Evolutionary conservation across 768 basidiomycete genomes (phyloP).

Genomic region (Boletus vermiculosoides): DNA sequence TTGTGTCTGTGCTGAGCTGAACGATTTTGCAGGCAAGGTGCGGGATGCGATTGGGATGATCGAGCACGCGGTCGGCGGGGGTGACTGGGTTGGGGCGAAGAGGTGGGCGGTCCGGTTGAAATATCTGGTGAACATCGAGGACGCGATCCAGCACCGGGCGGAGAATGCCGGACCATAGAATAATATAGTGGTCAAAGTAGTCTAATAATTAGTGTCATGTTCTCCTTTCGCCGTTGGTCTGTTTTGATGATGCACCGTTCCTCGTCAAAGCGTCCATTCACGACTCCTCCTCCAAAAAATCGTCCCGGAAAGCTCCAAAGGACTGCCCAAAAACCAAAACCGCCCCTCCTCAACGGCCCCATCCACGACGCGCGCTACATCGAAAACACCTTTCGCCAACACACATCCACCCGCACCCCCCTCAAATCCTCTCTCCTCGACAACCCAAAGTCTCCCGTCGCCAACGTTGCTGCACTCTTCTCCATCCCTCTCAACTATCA

Average conservation of each 20-base stretch:
- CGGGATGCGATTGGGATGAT: constrained; percentile 45
- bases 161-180: constrained; percentile 19
- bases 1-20: not conserved
- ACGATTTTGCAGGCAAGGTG: constrained; percentile 49
- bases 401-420: constrained; percentile 1
- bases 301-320: not conserved
- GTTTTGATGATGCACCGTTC: constrained; percentile 1
- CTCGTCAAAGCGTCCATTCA: constrained; percentile 15
- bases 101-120: constrained; percentile 63
- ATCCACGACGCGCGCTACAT: constrained; percentile 39
- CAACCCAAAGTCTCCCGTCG: constrained; percentile 54
- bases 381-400: constrained; percentile 23
- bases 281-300: not conserved
- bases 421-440: constrained; percentile 33
- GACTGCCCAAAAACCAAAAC: not conserved
- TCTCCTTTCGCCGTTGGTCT: not conserved
- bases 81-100: constrained; percentile 60
- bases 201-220: too few species aligned
- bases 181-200: too few species aligned
- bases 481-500: constrained; percentile 18
- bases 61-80: constrained; percentile 45
- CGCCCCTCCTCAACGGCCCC: constrained; percentile 25
- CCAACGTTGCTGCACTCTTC: constrained; percentile 36
- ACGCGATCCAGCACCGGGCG: constrained; percentile 25
- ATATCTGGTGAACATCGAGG: constrained; percentile 67